These are phyloP conservation scores for Pichia kluyveri DNA, from an alignment of 805 yeast species.

Conservation along the genomic window DNA sequence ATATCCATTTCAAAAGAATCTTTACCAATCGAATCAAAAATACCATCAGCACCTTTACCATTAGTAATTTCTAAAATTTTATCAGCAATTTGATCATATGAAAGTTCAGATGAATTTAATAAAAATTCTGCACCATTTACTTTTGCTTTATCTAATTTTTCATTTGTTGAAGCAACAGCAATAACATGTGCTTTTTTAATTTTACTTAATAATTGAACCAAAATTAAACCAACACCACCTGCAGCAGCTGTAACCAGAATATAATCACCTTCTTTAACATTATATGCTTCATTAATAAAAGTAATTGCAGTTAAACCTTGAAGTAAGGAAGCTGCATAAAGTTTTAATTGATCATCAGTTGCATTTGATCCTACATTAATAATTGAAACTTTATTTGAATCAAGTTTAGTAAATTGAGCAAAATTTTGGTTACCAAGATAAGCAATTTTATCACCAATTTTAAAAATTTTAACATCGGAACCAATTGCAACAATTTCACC, in stretches of 20 bases:
- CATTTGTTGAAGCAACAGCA: conserved; percentile 75
- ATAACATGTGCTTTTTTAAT: conserved; percentile 68
- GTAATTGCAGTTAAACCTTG: conserved; percentile 80
- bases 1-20: conserved; percentile 63
- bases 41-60: conserved; percentile 60
- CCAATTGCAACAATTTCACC: conserved; percentile 68
- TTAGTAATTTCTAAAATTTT: conserved; percentile 51
- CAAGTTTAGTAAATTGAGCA: conserved; percentile 61
- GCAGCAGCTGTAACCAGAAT: conserved; percentile 88
- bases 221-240: conserved; percentile 80
- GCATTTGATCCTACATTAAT: conserved; percentile 40
- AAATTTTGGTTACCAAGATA: conserved; percentile 46
- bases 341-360: conserved; percentile 40
- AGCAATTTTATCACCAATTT: conserved; percentile 66
- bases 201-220: conserved; percentile 52
- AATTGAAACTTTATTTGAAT: conserved; percentile 26
- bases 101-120: conserved; percentile 35
- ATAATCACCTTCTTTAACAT: conserved; percentile 59
- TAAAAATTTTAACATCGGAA: conserved; percentile 38
- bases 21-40: conserved; percentile 72
- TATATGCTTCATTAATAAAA: conserved; percentile 56
- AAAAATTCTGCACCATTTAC: conserved; percentile 68
- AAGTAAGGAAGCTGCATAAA: conserved; percentile 51
- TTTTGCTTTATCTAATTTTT: conserved; percentile 59
- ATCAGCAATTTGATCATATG: conserved; percentile 45